These are phyloP conservation scores for Zychaea mexicana DNA, from an alignment of 371 early-diverging fungal species.

Conservation along the genomic window DNA sequence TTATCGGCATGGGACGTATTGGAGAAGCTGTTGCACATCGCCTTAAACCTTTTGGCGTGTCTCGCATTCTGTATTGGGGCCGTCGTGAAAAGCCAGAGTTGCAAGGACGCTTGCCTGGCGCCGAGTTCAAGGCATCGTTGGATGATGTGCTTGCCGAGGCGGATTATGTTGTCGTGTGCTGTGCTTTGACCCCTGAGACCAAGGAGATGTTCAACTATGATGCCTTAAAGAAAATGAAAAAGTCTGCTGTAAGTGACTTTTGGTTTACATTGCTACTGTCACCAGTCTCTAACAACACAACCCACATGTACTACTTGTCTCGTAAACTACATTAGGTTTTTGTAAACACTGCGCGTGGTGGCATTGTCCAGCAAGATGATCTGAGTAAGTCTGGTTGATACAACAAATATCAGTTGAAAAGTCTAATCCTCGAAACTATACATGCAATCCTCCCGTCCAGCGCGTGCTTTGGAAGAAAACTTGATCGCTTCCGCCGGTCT, in stretches of 20 bases:
- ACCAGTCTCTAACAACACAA: too few relatives aligned
- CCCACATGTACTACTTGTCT: not conserved
- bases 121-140: conserved; percentile 48
- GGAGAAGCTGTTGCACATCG: conserved; percentile 76
- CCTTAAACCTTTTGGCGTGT: conserved; percentile 71
- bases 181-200: conserved; percentile 74
- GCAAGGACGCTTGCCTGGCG: conserved; percentile 23
- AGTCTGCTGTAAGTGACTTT: conserved; percentile 45
- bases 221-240: conserved; percentile 74
- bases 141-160: conserved; percentile 60
- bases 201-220: conserved; percentile 68
- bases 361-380: conserved; percentile 76
- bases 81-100: conserved; percentile 43
- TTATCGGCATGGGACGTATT: conserved; percentile 87
- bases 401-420: not conserved
- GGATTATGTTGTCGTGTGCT: conserved; percentile 78
- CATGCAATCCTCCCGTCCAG: conserved; percentile 9
- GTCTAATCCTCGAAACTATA: too few relatives aligned
- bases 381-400: conserved; percentile 36
- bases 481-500: conserved; percentile 74
- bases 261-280: not conserved
- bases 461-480: conserved; percentile 67
- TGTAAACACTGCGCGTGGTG: conserved; percentile 85
- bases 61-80: conserved; percentile 57
- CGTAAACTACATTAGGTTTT: conserved; percentile 52